These are phyloP conservation scores for Cryomyces minteri DNA, from an alignment of 495 filamentous ascomycete species.

Conservation along the genomic window DNA sequence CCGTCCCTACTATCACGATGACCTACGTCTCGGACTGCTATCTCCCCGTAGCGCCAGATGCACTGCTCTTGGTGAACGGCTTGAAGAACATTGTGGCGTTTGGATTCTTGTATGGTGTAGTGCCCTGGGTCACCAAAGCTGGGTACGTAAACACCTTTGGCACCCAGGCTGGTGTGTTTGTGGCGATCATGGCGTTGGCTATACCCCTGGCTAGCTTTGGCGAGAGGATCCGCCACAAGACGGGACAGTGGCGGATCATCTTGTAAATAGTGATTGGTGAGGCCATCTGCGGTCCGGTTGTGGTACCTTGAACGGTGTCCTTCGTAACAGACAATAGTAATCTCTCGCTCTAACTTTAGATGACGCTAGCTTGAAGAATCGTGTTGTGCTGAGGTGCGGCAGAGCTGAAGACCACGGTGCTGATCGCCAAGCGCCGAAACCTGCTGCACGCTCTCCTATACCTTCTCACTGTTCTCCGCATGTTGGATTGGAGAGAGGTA, in stretches of 20 bases:
- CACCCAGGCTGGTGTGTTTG: constrained; percentile 16
- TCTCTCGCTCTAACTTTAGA: too few relatives aligned
- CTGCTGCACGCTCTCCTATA: too few relatives aligned
- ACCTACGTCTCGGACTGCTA: constrained; percentile 16
- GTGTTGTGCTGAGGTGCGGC: too few relatives aligned
- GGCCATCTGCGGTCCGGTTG: too few relatives aligned
- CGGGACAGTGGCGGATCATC: constrained; percentile 15
- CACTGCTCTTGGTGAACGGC: constrained; percentile 17
- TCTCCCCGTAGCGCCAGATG: constrained; percentile 16
- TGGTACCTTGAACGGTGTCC: too few relatives aligned
- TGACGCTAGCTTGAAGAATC: too few relatives aligned
- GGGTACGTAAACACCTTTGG: constrained; percentile 18
- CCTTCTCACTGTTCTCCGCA: too few relatives aligned
- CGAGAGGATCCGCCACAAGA: constrained; percentile 9
- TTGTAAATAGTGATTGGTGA: constrained; percentile 3
- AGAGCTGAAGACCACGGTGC: too few relatives aligned
- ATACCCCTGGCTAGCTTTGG: constrained; percentile 11
- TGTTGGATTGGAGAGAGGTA: too few relatives aligned
- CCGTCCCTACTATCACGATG: constrained; percentile 13
- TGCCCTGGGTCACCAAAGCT: constrained; percentile 16
- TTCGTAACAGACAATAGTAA: too few relatives aligned
- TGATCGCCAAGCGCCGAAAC: too few relatives aligned
- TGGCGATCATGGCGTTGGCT: constrained; percentile 11
- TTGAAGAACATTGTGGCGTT: constrained; percentile 2
- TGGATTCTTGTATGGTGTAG: constrained; percentile 9